Base-by-base conservation (phyloP, 495 filamentous ascomycete species). In the Hypomontagnella submonticulosa region DNA sequence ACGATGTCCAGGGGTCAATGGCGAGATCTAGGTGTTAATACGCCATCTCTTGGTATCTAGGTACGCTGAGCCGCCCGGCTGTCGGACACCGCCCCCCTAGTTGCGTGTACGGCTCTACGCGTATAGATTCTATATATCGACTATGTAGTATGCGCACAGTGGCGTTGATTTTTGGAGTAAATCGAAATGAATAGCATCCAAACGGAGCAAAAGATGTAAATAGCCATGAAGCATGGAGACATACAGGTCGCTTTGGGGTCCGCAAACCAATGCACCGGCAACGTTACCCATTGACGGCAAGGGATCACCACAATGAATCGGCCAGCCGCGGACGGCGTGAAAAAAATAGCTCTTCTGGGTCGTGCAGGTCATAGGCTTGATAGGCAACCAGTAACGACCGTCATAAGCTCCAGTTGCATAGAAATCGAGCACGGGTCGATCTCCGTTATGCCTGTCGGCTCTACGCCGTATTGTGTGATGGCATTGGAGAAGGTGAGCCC, bases 321-420 rank as follows among this genome's bases (percentile, higher is more conserved):
- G 15, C 54, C 66, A 63, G 66, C 66, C 66, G 66, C 66, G 66
- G 56, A 64, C 66, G 66, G 60, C 66, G 66, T 63, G 51, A 12
- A 44, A 53, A 67, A 68, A 67, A 59, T 46, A 53, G 13, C 59
- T 63, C 46, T 43, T 47, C 59, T 57, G 49, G 60, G 66, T 56
- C 54, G 55, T 64, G 66, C 66, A 69, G 60, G 66, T 34, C 42
- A 64, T 69, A 64, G 56, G 66, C 44, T 64, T 61, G 50, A 60
- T 56, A 59, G 43, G 60, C 23, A 51, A 37, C 66, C 50, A 64
- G 60, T 64, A 10, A 54, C 15, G 41, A 41, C 42, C 33, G 36
- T 63, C 36, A 48, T 55, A 37, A 63, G 58, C 42, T 63, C 59
- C 52, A 49, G 60, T 63, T 63, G 50, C 60, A 60, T 59, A 64